Base-by-base conservation (phyloP, 495 filamentous ascomycete genomes). In the Penicillium ucsense region DNA sequence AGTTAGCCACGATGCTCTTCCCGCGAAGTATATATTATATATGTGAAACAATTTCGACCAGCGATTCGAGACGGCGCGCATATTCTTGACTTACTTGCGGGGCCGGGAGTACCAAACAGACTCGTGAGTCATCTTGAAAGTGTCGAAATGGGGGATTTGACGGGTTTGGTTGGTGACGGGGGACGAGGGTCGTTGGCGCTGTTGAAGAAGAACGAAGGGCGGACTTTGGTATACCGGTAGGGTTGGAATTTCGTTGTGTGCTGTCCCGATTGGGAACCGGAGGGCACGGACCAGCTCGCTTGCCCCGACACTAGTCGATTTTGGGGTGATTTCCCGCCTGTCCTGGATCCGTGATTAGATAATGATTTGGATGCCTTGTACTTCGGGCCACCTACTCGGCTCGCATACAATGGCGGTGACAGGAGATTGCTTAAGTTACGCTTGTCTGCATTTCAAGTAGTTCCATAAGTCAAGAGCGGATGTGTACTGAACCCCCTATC, bases 21-120 rank as follows among this genome's bases (percentile, higher is more conserved):
- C 20, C 20, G 2, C 20, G 20, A 20, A 20, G 20, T 20, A 20
- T 20, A 20, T 20, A 20, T 20, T 20, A 20, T 20, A 20, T 20
- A 20, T 20, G 20, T 20, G 20, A 20, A 20, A 20, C 20, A 2
- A 20, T 20, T 20, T 20, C 20, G 20, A 20, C 20, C 20, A 20
- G 20, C 20, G 20, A 20, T 20, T 20, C 20, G 20, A 20, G 20
- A 20, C 20, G 20, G 20, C 20, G 20, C 20, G 2, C 20, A 2
- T 20, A 20, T 20, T 20, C 20, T 55, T 35, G 55, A 58, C 69
- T 65, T 91, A 95, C 68, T 71, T 85, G 73, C 91, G 86, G 57
- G 92, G 92, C 68, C 92, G 89, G 68, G 88, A 94, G 84, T 91
- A 94, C 92, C 92, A 98, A 75, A 98, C 89, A 58, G 84, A 87